Evolutionary conservation across 129 eudicot species (phyloP).

Genomic region (Helianthus tuberosus): DNA sequence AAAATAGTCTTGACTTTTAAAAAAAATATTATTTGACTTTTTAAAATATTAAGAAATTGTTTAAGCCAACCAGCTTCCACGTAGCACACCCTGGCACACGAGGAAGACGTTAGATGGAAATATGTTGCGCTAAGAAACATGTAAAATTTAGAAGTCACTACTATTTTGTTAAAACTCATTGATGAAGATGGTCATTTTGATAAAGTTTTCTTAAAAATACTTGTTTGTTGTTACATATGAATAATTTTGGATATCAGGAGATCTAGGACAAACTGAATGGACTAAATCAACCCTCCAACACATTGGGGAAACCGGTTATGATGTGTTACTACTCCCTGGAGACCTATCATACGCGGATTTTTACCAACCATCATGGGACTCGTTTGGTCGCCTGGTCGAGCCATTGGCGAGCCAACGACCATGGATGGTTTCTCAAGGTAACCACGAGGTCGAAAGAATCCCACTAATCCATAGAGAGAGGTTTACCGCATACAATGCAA

Average conservation of each 20-base stretch:
- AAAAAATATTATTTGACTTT: too few species aligned
- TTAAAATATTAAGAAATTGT: too few species aligned
- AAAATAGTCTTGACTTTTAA: too few species aligned
- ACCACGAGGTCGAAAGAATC: slow-evolving; percentile 75
- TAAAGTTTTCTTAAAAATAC: background rate
- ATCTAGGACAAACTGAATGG: slow-evolving; percentile 82
- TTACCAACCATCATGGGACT: slow-evolving; percentile 67
- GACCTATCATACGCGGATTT: slow-evolving; percentile 72
- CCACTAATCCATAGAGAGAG: slow-evolving; percentile 35
- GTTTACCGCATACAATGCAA: slow-evolving; percentile 65
- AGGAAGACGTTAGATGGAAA: too few species aligned
- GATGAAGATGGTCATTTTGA: too few species aligned
- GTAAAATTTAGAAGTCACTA: too few species aligned
- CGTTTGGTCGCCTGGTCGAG: slow-evolving; percentile 60
- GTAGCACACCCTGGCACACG: too few species aligned
- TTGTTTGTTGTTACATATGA: slow-evolving; percentile 1
- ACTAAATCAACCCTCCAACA: slow-evolving; percentile 65
- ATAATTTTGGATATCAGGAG: slow-evolving; percentile 47
- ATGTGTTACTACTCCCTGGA: slow-evolving; percentile 68
- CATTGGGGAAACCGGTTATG: slow-evolving; percentile 49
- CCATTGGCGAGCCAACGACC: slow-evolving; percentile 78
- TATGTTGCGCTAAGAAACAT: too few species aligned
- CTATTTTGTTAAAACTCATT: too few species aligned
- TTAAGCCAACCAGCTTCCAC: too few species aligned
- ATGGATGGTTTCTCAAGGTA: slow-evolving; percentile 94